Evolutionary conservation across 1,139 yeast genomes (phyloP).

Genomic region (Hansenula anomala): DNA sequence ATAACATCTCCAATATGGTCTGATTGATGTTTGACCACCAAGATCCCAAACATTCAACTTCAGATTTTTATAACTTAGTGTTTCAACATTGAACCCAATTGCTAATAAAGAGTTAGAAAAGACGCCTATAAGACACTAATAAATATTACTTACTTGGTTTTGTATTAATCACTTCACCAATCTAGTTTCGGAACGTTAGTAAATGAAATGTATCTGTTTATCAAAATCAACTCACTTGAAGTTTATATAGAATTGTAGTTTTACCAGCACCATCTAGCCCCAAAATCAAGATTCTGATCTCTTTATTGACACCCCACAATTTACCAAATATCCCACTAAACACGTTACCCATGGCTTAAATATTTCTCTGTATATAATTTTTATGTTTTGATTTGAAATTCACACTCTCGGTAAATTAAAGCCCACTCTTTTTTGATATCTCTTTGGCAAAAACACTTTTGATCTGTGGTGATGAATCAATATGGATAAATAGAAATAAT

Average conservation of each 20-base stretch:
- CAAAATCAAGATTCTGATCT: conserved; percentile 83
- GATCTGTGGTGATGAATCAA: too few species aligned
- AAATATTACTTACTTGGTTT: conserved; percentile 53
- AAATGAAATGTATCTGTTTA: too few species aligned
- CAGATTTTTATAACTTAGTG: conserved; percentile 82
- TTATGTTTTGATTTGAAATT: too few species aligned
- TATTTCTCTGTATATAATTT: too few species aligned
- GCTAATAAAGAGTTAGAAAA: conserved; percentile 29
- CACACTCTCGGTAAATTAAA: too few species aligned
- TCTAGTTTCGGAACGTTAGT: conserved; percentile 17
- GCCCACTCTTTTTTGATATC: too few species aligned
- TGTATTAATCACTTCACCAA: conserved; percentile 92
- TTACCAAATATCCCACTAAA: conserved; percentile 82
- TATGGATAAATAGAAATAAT: too few species aligned
- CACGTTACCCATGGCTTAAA: conserved; percentile 62
- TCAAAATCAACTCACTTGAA: conserved; percentile 48
- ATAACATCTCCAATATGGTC: conserved; percentile 98
- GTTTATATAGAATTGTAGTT: conserved; percentile 86
- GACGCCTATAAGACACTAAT: background rate
- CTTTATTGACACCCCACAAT: conserved; percentile 88
- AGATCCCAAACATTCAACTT: conserved; percentile 89
- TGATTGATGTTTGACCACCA: conserved; percentile 94
- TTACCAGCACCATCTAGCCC: conserved; percentile 99
- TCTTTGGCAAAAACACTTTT: too few species aligned
- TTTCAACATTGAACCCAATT: conserved; percentile 95